Conservation (phyloP, 345 rosid genomes). For the Carallia pectinifolia region DNA sequence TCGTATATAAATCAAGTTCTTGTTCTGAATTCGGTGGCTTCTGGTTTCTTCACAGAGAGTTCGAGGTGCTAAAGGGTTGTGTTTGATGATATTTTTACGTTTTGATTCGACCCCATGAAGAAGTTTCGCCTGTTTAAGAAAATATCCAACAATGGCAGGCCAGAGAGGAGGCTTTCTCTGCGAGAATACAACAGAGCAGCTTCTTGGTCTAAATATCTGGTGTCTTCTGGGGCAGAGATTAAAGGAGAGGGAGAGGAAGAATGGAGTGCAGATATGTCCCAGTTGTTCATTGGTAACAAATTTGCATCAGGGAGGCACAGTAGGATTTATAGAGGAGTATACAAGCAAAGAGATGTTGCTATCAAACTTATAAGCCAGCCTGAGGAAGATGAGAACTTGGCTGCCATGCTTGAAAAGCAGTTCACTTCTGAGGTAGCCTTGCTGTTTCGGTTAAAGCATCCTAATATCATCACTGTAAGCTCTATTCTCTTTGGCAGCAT, state of each 20-base stretch:
- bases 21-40: neutral
- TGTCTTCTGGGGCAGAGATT: conserved; percentile 70
- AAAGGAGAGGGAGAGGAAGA: conserved; percentile 66
- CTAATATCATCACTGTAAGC: conserved; percentile 69
- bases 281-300: conserved; percentile 61
- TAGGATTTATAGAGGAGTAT: conserved; percentile 73
- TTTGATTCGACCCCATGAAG: conserved; percentile 45
- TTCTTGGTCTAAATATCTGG: conserved; percentile 83
- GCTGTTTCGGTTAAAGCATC: conserved; percentile 54
- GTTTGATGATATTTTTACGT: neutral
- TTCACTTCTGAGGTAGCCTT: conserved; percentile 71
- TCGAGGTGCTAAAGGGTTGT: neutral
- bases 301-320: conserved; percentile 80
- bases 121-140: conserved; percentile 57
- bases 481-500: conserved; percentile 1
- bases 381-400: conserved; percentile 69
- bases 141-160: conserved; percentile 45
- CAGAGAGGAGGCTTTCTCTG: conserved; percentile 56
- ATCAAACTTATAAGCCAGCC: conserved; percentile 77
- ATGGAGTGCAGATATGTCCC: conserved; percentile 88
- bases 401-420: conserved; percentile 56
- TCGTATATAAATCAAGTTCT: conserved; percentile 1
- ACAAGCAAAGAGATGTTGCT: conserved; percentile 73
- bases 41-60: neutral
- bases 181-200: conserved; percentile 67